Evolutionary conservation across 129 eudicot species (phyloP).

Genomic region (Flaveria sonorensis): DNA sequence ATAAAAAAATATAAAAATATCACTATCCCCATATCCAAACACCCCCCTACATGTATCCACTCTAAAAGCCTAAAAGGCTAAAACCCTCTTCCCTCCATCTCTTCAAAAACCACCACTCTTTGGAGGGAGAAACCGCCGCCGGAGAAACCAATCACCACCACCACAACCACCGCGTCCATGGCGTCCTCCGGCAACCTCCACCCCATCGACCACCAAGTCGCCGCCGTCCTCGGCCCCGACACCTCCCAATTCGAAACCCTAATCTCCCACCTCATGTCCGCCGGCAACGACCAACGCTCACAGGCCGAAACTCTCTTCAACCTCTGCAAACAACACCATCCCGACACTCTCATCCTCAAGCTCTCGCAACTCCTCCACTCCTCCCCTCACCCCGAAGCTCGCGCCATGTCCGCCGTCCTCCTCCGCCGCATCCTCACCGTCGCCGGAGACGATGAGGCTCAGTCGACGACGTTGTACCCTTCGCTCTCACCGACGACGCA

Average conservation of each 20-base stretch:
- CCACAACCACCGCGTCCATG: slow-evolving; percentile 44
- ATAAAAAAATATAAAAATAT: neutral
- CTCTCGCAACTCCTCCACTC: slow-evolving; percentile 63
- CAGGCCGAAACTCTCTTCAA: slow-evolving; percentile 80
- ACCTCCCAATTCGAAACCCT: slow-evolving; percentile 73
- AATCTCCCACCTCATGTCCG: slow-evolving; percentile 79
- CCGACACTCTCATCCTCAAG: slow-evolving; percentile 65
- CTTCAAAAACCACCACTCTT: slow-evolving; percentile 35
- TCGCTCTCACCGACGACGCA: slow-evolving; percentile 51
- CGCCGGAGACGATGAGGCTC: slow-evolving; percentile 51
- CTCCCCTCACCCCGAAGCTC: slow-evolving; percentile 56
- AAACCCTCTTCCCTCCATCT: slow-evolving; percentile 52
- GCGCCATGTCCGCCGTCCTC: slow-evolving; percentile 78
- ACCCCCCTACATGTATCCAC: slow-evolving; percentile 16
- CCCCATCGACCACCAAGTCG: slow-evolving; percentile 56
- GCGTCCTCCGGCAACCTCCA: slow-evolving; percentile 42
- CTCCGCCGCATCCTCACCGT: slow-evolving; percentile 78
- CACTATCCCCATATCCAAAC: slow-evolving; percentile 25
- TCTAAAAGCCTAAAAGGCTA: slow-evolving; percentile 43
- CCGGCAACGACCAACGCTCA: slow-evolving; percentile 84
- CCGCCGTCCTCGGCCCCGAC: slow-evolving; percentile 74
- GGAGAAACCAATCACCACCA: neutral
- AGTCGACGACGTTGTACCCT: slow-evolving; percentile 44
- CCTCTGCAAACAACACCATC: slow-evolving; percentile 69
- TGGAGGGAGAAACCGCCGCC: slow-evolving; percentile 34